These are phyloP conservation scores for Mayamaea pseudoterrestris DNA, from an alignment of 108 stramenopile species.

Conservation along the genomic window DNA sequence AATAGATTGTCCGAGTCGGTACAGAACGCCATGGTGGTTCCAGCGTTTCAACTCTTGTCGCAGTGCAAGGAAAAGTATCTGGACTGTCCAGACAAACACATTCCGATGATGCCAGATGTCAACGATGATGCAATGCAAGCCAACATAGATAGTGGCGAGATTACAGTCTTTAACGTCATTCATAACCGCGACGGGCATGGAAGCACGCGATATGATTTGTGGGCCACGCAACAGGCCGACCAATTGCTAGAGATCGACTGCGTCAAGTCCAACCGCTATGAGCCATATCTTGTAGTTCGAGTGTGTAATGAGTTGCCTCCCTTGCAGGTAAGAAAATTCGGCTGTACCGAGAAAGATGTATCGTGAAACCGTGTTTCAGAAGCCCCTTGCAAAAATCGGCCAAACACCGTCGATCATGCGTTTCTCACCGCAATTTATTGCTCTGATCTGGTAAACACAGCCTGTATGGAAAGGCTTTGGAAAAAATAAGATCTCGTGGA, in stretches of 20 bases:
- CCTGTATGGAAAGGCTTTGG: slow-evolving; percentile 74
- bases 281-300: slow-evolving; percentile 67
- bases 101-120: slow-evolving; percentile 46
- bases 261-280: slow-evolving; percentile 64
- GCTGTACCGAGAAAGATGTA: slow-evolving; percentile 81
- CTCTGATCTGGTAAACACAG: too few species aligned
- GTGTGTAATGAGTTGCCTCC: slow-evolving; percentile 67
- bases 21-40: slow-evolving; percentile 54
- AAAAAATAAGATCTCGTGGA: slow-evolving; percentile 77
- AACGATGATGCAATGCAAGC: slow-evolving; percentile 16
- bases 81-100: slow-evolving; percentile 31
- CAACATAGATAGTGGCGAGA: slow-evolving; percentile 49
- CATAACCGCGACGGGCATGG: slow-evolving; percentile 73
- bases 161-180: slow-evolving; percentile 64
- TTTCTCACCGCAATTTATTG: too few species aligned
- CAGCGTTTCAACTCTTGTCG: slow-evolving; percentile 61
- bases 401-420: too few species aligned
- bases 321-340: slow-evolving; percentile 45
- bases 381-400: too few species aligned
- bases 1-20: slow-evolving; percentile 16
- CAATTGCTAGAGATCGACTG: slow-evolving; percentile 41
- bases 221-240: slow-evolving; percentile 33
- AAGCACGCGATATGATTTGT: slow-evolving; percentile 45
- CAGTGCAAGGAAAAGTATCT: slow-evolving; percentile 5
- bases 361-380: too few species aligned